phyloP scores from a whole-genome alignment of 2,329 filamentous ascomycete genomes.

The Apiospora saccharicola region DNA sequence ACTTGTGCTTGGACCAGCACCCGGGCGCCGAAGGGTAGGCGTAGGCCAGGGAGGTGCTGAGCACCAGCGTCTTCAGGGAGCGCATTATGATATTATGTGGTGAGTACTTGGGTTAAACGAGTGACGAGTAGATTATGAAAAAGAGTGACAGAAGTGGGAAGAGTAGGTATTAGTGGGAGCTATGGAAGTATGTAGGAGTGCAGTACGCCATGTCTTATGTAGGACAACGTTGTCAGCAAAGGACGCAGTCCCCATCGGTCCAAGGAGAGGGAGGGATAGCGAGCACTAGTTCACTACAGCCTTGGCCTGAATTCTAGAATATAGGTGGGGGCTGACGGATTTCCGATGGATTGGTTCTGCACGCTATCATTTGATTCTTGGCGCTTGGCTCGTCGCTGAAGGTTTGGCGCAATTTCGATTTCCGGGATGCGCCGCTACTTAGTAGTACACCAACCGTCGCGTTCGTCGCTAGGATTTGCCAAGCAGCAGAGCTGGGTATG shows the following conservation, averaged over 20 bases:
- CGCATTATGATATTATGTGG: not conserved
- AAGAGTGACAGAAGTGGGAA: not conserved
- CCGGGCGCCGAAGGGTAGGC: not conserved
- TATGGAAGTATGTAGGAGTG: not conserved
- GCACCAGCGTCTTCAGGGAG: not conserved
- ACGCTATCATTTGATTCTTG: not conserved
- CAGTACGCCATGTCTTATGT: not conserved
- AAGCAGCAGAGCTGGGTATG: not conserved
- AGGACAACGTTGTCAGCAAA: not conserved
- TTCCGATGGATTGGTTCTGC: not conserved
- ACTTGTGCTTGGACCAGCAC: slow-evolving; percentile 22
- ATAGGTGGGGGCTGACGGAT: not conserved
- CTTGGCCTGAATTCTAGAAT: not conserved
- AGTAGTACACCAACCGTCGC: too few species aligned
- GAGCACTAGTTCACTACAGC: not conserved
- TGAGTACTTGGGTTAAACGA: not conserved
- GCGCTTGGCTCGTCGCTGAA: not conserved
- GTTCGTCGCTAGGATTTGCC: not conserved
- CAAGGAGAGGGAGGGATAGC: not conserved
- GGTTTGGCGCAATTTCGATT: not conserved
- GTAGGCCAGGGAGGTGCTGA: slow-evolving; percentile 17
- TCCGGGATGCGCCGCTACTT: not conserved
- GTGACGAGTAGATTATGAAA: not conserved
- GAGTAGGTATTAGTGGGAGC: not conserved
- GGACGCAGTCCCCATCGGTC: not conserved